Conservation (phyloP, 164 flowering plant species). For the Umbilicus rupestris region DNA sequence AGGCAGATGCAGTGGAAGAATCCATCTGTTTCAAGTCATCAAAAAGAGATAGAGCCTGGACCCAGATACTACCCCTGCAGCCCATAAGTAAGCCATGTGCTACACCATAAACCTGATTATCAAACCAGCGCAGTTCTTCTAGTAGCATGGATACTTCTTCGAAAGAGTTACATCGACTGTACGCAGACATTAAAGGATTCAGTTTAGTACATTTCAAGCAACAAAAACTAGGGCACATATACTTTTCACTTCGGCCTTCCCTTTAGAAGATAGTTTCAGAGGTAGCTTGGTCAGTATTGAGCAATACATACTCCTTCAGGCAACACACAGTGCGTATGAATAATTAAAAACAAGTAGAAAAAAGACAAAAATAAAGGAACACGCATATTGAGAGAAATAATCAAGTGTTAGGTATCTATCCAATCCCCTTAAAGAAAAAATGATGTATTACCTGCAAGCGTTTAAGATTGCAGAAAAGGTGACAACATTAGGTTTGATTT, state of each 20-base stretch:
- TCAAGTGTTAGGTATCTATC: not conserved
- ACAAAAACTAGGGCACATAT: not conserved
- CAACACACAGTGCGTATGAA: not conserved
- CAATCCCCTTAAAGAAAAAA: not conserved
- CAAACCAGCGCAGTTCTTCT: constrained; percentile 84
- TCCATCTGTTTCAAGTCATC: constrained; percentile 89
- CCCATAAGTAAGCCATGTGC: constrained; percentile 96
- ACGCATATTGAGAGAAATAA: not conserved
- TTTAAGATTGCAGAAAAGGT: constrained; percentile 95
- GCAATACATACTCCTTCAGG: not conserved
- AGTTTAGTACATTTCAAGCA: not conserved
- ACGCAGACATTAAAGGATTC: constrained; percentile 8
- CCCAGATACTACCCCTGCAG: constrained; percentile 55
- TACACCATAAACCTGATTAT: constrained; percentile 88
- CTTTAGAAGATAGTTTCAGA: not conserved
- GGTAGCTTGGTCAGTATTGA: not conserved
- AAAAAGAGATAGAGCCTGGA: constrained; percentile 72
- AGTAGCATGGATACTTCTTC: constrained; percentile 88
- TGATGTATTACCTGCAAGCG: constrained; percentile 81
- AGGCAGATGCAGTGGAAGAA: constrained; percentile 89
- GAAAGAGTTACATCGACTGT: constrained; percentile 89
- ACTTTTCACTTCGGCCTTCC: not conserved
- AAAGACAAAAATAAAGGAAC: not conserved
- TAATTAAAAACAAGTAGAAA: not conserved
- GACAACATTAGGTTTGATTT: constrained; percentile 94